Conservation (phyloP, 148 eudicot species). For the Amaranthus cruentus region DNA sequence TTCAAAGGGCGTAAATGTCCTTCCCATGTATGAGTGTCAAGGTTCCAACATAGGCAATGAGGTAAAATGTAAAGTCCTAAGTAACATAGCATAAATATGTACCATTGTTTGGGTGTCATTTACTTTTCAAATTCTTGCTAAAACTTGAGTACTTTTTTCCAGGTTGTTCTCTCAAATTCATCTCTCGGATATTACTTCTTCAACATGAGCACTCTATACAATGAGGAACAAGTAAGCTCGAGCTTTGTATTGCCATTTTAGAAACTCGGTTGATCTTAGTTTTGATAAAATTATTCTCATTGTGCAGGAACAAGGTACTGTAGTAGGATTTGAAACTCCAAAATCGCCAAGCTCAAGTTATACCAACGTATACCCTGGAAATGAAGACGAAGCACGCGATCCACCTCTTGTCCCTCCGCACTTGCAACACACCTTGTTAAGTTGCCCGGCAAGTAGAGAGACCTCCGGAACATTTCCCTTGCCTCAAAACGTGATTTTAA, state of each 20-base stretch:
- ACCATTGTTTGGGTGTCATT: not conserved
- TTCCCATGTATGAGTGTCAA: not conserved
- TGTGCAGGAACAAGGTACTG: slow-evolving; percentile 55
- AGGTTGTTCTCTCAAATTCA: slow-evolving; percentile 19
- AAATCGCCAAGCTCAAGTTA: slow-evolving; percentile 78
- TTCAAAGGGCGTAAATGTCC: not conserved
- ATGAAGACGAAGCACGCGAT: slow-evolving; percentile 69
- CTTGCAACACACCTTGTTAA: slow-evolving; percentile 66
- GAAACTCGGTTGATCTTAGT: slow-evolving; percentile 1
- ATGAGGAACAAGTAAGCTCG: slow-evolving; percentile 29
- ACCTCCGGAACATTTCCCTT: slow-evolving; percentile 43
- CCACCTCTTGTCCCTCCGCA: slow-evolving; percentile 80
- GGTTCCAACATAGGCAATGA: too few relatives aligned
- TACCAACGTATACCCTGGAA: slow-evolving; percentile 53
- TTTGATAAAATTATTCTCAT: not conserved
- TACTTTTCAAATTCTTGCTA: not conserved
- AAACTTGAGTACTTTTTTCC: slow-evolving; percentile 8
- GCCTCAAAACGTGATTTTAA: slow-evolving; percentile 68
- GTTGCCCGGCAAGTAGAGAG: slow-evolving; percentile 45
- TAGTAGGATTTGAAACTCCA: slow-evolving; percentile 83
- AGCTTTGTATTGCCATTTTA: not conserved
- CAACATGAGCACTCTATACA: slow-evolving; percentile 36
- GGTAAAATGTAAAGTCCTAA: too few relatives aligned
- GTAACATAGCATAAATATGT: not conserved
- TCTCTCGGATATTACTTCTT: not conserved